Base-by-base conservation (phyloP, 306 rosid genomes). In the Prunus mira region DNA sequence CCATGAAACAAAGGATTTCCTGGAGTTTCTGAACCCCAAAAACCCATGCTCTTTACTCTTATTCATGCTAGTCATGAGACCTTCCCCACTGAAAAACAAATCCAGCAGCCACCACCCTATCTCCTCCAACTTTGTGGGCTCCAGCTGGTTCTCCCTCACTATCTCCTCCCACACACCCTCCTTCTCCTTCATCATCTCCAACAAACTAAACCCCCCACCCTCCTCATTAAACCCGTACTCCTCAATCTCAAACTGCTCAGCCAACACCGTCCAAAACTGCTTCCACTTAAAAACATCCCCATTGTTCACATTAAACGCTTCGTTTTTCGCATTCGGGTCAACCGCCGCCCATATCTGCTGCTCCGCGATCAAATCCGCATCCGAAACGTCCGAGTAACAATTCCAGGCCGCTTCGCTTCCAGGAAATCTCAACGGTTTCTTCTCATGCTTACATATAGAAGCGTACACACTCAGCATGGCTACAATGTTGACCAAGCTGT, bases 291-390 rank as follows among this genome's bases (percentile, higher is more conserved):
- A 90, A 3, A 88, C 87, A 66, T 90, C 91, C 8, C 96, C 91
- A 8, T 88, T 90, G 75, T 67, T 85, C 51, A 83, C 75, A 55
- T 90, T 90, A 30, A 90, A 90, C 0, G 87, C 91, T 47, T 90
- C 88, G 65, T 90, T 86, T 70, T 76, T 75, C 4, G 91, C 89
- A 58, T 88, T 61, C 0, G 87, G 91, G 34, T 90, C 96, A 67
- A 88, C 93, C 58, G 91, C 88, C 4, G 93, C 89, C 96, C 91
- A 88, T 20, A 90, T 86, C 5, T 90, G 91, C 72, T 88, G 96
- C 85, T 90, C 96, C 4, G 91, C 96, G 5, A 90, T 79, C 84
- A 90, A 71, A 86, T 88, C 93, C 0, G 89, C 93, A 73, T 90
- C 96, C 1, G 93, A 86, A 45, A 69, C 86, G 25, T 15, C 62